Percentiles rank a stretch among this genome's conserved stretches.
phyloP scores from a whole-genome alignment of 1,139 yeast species.

The Zygotorulaspora mrakii region DNA sequence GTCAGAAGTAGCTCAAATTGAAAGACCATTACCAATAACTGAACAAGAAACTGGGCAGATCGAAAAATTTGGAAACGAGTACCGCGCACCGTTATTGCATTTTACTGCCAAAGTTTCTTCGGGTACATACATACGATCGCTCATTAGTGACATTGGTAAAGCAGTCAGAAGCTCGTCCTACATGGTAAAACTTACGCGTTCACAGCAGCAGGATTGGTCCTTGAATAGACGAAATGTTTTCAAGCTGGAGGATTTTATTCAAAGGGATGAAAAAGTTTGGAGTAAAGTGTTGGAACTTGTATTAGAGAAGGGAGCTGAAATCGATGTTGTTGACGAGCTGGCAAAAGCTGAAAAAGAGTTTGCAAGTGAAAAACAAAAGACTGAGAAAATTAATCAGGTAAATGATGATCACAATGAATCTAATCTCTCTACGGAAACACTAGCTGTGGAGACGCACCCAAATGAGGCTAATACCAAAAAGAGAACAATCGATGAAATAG shows the following conservation, averaged over 20 bases:
- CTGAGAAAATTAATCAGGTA: conserved; percentile 1
- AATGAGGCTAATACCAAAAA: conserved; percentile 12
- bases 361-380: conserved; percentile 4
- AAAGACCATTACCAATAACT: conserved; percentile 35
- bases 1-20: conserved; percentile 39
- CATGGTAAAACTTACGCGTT: conserved; percentile 79
- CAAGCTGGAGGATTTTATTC: conserved; percentile 58
- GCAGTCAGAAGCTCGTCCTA: conserved; percentile 79
- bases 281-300: conserved; percentile 57
- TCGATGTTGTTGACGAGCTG: conserved; percentile 37
- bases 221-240: conserved; percentile 65
- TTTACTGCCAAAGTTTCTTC: conserved; percentile 80
- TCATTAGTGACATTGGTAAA: conserved; percentile 84
- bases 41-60: conserved; percentile 34
- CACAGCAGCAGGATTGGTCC: conserved; percentile 79
- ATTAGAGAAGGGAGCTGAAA: conserved; percentile 40
- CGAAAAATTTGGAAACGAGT: conserved; percentile 32
- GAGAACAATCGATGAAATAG: conserved; percentile 19
- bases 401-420: conserved; percentile 3
- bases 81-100: conserved; percentile 62
- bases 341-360: conserved; percentile 25
- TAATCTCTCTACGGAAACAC: conserved; percentile 16
- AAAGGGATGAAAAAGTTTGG: conserved; percentile 57
- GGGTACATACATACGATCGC: conserved; percentile 90
- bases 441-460: too few species aligned